Percentiles rank a stretch among this genome's conserved stretches.
phyloP scores from a whole-genome alignment of 495 filamentous ascomycete genomes.

The Parachaetomium inaequale region DNA sequence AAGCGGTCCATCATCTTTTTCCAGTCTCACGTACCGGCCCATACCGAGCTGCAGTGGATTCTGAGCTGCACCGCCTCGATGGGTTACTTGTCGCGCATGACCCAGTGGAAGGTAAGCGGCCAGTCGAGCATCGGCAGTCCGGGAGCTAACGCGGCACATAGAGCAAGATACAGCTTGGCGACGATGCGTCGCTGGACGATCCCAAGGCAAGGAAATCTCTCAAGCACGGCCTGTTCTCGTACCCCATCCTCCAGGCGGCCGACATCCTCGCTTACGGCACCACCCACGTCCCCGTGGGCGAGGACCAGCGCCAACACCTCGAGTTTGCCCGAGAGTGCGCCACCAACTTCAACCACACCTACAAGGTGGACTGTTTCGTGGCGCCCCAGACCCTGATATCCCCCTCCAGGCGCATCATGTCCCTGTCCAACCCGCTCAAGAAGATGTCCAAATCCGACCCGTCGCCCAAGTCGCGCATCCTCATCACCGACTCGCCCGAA shows the following conservation, averaged over 20 bases:
- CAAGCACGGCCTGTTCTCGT: slow-evolving; percentile 91
- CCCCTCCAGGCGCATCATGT: slow-evolving; percentile 83
- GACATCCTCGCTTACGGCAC: slow-evolving; percentile 86
- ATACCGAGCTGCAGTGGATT: slow-evolving; percentile 94
- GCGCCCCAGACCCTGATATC: slow-evolving; percentile 69
- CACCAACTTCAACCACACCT: slow-evolving; percentile 76
- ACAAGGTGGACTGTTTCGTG: slow-evolving; percentile 56
- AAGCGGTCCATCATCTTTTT: slow-evolving; percentile 74
- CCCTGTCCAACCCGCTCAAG: slow-evolving; percentile 63
- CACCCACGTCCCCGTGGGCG: slow-evolving; percentile 93
- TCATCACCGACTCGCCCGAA: slow-evolving; percentile 65
- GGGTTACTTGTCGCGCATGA: slow-evolving; percentile 91
- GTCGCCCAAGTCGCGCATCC: slow-evolving; percentile 67
- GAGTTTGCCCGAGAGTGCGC: slow-evolving; percentile 85
- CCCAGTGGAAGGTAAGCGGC: slow-evolving; percentile 78
- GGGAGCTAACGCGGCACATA: slow-evolving; percentile 27
- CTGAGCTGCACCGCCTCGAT: slow-evolving; percentile 82
- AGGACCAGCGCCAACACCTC: slow-evolving; percentile 89
- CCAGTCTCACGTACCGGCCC: slow-evolving; percentile 72
- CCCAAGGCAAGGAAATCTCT: slow-evolving; percentile 53
- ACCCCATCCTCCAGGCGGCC: slow-evolving; percentile 92
- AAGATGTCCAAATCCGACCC: slow-evolving; percentile 95
- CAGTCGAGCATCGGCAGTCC: not conserved
- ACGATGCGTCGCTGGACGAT: slow-evolving; percentile 52
- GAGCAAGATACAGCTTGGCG: slow-evolving; percentile 65